Evolutionary conservation across 2,329 filamentous ascomycete genomes (phyloP).

Genomic region (Truncatella angustata): DNA sequence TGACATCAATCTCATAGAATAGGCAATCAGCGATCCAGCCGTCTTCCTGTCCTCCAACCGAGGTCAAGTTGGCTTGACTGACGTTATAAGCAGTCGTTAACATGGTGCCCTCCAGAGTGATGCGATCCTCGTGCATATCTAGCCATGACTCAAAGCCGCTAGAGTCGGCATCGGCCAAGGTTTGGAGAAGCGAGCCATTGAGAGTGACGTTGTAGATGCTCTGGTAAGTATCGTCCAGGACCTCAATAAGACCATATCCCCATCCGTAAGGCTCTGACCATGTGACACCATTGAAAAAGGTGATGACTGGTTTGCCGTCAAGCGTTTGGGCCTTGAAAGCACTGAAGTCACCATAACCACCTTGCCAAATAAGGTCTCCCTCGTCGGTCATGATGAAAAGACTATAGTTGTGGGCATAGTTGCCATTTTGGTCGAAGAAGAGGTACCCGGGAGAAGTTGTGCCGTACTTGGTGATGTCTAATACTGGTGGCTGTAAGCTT

Average conservation of each 20-base stretch:
- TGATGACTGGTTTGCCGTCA: conserved; percentile 28
- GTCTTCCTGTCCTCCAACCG: conserved; percentile 28
- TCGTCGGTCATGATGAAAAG: conserved; percentile 21
- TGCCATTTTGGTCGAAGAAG: conserved; percentile 21
- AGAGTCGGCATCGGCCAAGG: neutral
- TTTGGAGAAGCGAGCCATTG: conserved; percentile 7
- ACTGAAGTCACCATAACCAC: conserved; percentile 20
- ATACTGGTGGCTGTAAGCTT: conserved; percentile 14
- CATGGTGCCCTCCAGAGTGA: conserved; percentile 28
- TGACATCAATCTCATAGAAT: conserved; percentile 41
- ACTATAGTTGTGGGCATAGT: conserved; percentile 18
- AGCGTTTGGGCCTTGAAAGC: conserved; percentile 27
- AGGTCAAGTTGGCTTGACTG: conserved; percentile 27
- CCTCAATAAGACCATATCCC: conserved; percentile 30
- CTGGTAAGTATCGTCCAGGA: conserved; percentile 28
- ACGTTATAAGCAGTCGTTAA: conserved; percentile 29
- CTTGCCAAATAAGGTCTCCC: conserved; percentile 27
- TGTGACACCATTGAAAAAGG: conserved; percentile 26
- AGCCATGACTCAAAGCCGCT: conserved; percentile 15
- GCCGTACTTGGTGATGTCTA: conserved; percentile 18
- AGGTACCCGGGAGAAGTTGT: conserved; percentile 18
- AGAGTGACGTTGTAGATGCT: conserved; percentile 20
- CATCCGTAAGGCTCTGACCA: conserved; percentile 23
- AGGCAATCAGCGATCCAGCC: conserved; percentile 34
- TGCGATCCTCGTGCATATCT: conserved; percentile 31